Evolutionary conservation across 805 yeast genomes (phyloP).

Genomic region (baker's yeast (Saccharomyces cerevisiae)): DNA sequence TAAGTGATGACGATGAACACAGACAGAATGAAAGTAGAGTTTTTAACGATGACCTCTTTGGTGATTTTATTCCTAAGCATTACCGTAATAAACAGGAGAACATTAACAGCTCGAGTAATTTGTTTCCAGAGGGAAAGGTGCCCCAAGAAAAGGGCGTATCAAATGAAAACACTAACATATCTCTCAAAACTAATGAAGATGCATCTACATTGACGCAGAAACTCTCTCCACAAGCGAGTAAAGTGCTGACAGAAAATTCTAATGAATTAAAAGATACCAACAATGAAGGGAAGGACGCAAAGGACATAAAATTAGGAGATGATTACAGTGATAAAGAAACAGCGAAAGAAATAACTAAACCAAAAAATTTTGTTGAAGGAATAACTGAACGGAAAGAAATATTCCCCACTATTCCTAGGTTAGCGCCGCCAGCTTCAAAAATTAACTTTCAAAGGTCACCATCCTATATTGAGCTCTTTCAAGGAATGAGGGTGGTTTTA

Average conservation of each 20-base stretch:
- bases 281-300: neutral
- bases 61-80: conserved; percentile 14
- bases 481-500: conserved; percentile 25
- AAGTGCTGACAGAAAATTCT: neutral
- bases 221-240: neutral
- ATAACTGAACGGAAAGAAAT: conserved; percentile 4
- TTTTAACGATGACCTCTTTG: conserved; percentile 27
- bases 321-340: neutral
- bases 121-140: neutral
- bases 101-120: neutral
- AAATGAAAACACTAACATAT: neutral
- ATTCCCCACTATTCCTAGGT: conserved; percentile 15
- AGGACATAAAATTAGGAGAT: neutral
- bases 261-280: neutral
- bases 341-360: neutral
- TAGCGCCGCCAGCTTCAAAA: conserved; percentile 2
- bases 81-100: neutral
- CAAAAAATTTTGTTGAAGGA: neutral
- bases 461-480: conserved; percentile 26
- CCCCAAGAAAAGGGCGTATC: neutral
- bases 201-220: neutral
- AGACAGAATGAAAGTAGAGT: conserved; percentile 12
- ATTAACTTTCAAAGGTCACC: conserved; percentile 21
- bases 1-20: neutral
- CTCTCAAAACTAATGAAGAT: neutral